These are phyloP conservation scores for Yarrowia sp. DNA, from an alignment of 805 yeast species.

Conservation along the genomic window DNA sequence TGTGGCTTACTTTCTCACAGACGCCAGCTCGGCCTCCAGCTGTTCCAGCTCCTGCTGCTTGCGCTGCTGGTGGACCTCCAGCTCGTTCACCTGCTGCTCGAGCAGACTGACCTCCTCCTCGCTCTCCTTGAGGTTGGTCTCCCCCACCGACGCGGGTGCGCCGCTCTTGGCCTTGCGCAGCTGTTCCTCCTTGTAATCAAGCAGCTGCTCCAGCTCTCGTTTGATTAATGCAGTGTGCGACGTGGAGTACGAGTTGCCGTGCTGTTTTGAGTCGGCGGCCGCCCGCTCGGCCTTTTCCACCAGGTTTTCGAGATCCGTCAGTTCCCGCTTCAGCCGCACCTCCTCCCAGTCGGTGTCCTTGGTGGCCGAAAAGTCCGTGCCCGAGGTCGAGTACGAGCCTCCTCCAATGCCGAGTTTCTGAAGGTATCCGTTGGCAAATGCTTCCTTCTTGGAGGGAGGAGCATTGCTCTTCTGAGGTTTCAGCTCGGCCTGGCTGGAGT, in stretches of 20 bases:
- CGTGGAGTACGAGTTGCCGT: constrained; percentile 48
- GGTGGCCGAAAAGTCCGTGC: constrained; percentile 74
- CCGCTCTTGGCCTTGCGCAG: constrained; percentile 53
- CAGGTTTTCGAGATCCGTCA: constrained; percentile 74
- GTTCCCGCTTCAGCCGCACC: constrained; percentile 78
- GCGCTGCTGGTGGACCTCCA: constrained; percentile 69
- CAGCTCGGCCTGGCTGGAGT: constrained; percentile 60
- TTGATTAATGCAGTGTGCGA: constrained; percentile 53
- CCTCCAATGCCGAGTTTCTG: constrained; percentile 61
- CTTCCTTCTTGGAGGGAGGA: constrained; percentile 45
- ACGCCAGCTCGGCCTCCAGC: constrained; percentile 47
- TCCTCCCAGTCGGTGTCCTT: constrained; percentile 85
- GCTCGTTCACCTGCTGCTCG: constrained; percentile 74
- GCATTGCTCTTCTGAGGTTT: constrained; percentile 13
- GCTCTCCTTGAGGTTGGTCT: constrained; percentile 45
- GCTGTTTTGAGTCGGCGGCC: constrained; percentile 52
- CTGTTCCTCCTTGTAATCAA: constrained; percentile 75
- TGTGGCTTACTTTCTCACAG: constrained; percentile 14
- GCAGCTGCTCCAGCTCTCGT: constrained; percentile 80
- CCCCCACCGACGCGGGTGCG: constrained; percentile 40
- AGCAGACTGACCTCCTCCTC: constrained; percentile 69
- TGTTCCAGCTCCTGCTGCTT: constrained; percentile 67
- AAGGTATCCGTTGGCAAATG: constrained; percentile 58
- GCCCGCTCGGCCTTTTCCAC: constrained; percentile 63
- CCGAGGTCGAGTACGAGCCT: constrained; percentile 52